These are phyloP conservation scores for Akanthomyces muscarius DNA, from an alignment of 2,329 filamentous ascomycete species.

Conservation along the genomic window DNA sequence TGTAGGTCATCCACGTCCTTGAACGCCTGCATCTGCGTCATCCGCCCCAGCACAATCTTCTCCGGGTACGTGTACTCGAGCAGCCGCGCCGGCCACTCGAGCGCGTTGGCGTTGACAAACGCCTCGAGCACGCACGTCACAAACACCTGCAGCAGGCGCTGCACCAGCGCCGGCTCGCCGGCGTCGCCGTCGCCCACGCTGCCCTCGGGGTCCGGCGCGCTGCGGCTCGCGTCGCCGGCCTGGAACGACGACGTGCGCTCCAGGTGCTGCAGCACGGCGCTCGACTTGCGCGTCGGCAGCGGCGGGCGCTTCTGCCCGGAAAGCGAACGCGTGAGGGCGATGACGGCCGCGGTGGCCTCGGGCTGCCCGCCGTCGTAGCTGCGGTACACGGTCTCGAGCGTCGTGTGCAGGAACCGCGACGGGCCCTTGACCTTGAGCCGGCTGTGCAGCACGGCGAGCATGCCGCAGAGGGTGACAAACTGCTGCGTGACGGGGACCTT, in stretches of 20 bases:
- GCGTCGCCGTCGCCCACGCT: slow-evolving; percentile 38
- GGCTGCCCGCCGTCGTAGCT: slow-evolving; percentile 61
- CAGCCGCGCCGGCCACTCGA: slow-evolving; percentile 61
- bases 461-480: slow-evolving; percentile 66
- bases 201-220: slow-evolving; percentile 60
- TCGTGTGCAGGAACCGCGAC: slow-evolving; percentile 72
- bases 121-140: slow-evolving; percentile 73
- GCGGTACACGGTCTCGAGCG: slow-evolving; percentile 66
- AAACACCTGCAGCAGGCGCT: slow-evolving; percentile 67
- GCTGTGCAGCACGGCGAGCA: slow-evolving; percentile 69
- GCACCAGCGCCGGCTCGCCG: slow-evolving; percentile 56
- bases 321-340: slow-evolving; percentile 67
- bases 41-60: slow-evolving; percentile 57
- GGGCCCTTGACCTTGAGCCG: slow-evolving; percentile 74
- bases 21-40: slow-evolving; percentile 61
- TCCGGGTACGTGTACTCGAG: slow-evolving; percentile 66
- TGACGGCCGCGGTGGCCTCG: slow-evolving; percentile 65
- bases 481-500: slow-evolving; percentile 37
- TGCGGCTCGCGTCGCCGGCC: slow-evolving; percentile 47
- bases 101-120: slow-evolving; percentile 59
- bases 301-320: slow-evolving; percentile 63
- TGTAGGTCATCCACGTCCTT: slow-evolving; percentile 59
- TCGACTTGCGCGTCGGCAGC: slow-evolving; percentile 56
- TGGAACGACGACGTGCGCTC: slow-evolving; percentile 51
- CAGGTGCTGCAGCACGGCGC: slow-evolving; percentile 42